Evolutionary conservation across 495 filamentous ascomycete genomes (phyloP).

Genomic region (Neurospora sp.): DNA sequence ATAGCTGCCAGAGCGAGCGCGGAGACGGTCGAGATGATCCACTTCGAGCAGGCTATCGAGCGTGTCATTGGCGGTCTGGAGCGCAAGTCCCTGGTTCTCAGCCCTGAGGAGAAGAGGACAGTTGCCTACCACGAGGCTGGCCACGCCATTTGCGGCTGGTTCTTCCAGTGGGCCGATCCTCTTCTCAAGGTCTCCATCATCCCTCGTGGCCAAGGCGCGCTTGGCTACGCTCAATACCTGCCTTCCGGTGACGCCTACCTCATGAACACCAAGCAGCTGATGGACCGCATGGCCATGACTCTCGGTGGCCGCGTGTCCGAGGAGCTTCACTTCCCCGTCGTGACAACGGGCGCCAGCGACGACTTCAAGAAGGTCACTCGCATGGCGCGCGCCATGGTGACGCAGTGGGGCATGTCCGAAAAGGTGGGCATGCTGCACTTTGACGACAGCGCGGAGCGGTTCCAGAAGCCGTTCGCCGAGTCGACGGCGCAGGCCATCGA

Average conservation of each 20-base stretch:
- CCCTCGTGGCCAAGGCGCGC: slow-evolving; percentile 81
- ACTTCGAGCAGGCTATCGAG: slow-evolving; percentile 89
- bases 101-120: slow-evolving; percentile 83
- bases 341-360: slow-evolving; percentile 87
- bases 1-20: slow-evolving; percentile 76
- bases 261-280: slow-evolving; percentile 89
- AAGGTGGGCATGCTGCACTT: slow-evolving; percentile 89
- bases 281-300: slow-evolving; percentile 99
- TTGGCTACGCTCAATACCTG: slow-evolving; percentile 97
- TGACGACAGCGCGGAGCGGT: slow-evolving; percentile 62
- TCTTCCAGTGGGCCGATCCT: slow-evolving; percentile 89
- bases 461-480: slow-evolving; percentile 95
- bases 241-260: slow-evolving; percentile 82
- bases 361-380: slow-evolving; percentile 98
- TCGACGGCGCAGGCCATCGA: slow-evolving; percentile 87
- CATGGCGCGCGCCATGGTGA: slow-evolving; percentile 95
- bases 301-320: slow-evolving; percentile 89
- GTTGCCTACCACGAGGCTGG: slow-evolving; percentile 98
- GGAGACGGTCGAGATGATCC: slow-evolving; percentile 65
- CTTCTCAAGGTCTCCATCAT: slow-evolving; percentile 98
- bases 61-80: slow-evolving; percentile 92
- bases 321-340: slow-evolving; percentile 91
- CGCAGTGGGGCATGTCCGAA: slow-evolving; percentile 92
- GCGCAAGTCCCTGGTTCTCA: slow-evolving; percentile 89
- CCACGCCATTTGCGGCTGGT: slow-evolving; percentile 98